phyloP scores from a whole-genome alignment of 305 asterid species.

The Ajuga reptans region DNA sequence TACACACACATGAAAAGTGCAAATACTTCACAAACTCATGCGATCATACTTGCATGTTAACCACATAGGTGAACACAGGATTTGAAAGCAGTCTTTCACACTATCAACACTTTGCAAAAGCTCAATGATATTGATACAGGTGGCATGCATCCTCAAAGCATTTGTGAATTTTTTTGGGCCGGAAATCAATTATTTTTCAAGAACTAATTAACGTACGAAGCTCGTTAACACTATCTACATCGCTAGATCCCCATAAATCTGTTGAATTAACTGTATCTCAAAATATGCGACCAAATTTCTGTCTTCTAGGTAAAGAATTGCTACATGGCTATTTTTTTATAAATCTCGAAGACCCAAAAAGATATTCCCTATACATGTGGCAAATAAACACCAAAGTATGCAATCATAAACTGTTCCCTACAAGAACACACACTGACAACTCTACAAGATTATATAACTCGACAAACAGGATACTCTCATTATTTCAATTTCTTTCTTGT shows the following conservation, averaged over 20 bases:
- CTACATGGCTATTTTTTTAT: background rate
- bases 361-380: background rate
- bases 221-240: background rate
- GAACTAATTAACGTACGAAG: background rate
- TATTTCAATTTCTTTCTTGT: background rate
- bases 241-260: too few relatives aligned
- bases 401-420: background rate
- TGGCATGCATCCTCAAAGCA: conserved; percentile 5
- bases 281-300: background rate
- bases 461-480: background rate
- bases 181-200: background rate
- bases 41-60: background rate
- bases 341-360: background rate
- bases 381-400: background rate
- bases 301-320: background rate
- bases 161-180: background rate
- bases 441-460: background rate
- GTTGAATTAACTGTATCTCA: background rate
- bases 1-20: background rate
- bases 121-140: background rate
- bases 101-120: background rate
- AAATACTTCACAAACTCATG: background rate
- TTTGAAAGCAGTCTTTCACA: background rate
- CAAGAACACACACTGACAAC: background rate
- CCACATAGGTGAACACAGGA: background rate